Base-by-base conservation (phyloP, 1,284 basidiomycete species). In the Athelia psychrophila region DNA sequence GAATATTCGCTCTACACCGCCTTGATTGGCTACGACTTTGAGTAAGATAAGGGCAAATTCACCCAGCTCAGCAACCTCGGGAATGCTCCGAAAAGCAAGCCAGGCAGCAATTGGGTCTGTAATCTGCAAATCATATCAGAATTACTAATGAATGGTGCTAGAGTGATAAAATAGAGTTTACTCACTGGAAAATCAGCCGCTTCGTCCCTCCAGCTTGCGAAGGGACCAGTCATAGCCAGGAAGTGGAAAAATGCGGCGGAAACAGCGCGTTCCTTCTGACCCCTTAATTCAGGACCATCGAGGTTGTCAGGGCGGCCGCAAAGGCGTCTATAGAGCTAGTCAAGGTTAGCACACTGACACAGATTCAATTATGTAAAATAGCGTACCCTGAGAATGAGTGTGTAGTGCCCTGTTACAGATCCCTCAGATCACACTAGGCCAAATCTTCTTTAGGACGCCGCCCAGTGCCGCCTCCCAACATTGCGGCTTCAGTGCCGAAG, bases 21-120 rank as follows among this genome's bases (percentile, higher is more conserved):
- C 54, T 10, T 47, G 44, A 38, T 55, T 53, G 22, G 50, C 44
- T n/a, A 48, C 19, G 33, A 55, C 27, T 3, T 44, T 44, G 33
- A 53, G 48, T 32, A 55, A 20, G 5, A 50, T 15, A 2, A 53
- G 49, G 8, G 51, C 51, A 27, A 55, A 53, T 16, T 50, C 51
- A 6, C 51, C 51, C 15, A 55, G 54, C 24, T 55, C 51, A 13
- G 33, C 20, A 36, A 52, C 19, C 13, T 49, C 47, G 2, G 50
- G 27, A 33, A 23, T 36, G 15, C 16, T 18, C 16, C 15, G 35
- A 36, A 53, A 51, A 40, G 45, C 42, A 27, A 46, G 16, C 54
- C 54, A 53, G 2, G 50, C 54, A 2, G 36, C 9, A 24, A 53
- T 35, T 6, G 51, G 50, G 38, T 54, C 24, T 16, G 40, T 47